Evolutionary conservation across 768 basidiomycete genomes (phyloP).

Genomic region (Termitomyces sp.): DNA sequence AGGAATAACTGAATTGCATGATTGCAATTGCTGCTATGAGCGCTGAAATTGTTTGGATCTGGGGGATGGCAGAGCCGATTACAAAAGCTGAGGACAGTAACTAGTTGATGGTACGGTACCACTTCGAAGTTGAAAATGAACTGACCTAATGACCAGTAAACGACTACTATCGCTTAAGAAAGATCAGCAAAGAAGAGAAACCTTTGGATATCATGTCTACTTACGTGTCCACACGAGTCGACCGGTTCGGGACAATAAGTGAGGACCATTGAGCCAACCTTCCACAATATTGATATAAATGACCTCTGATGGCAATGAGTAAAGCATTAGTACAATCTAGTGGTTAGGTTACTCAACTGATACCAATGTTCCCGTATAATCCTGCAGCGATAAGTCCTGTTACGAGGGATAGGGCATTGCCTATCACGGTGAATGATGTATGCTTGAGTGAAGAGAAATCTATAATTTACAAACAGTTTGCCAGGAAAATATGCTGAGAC

Average conservation of each 20-base stretch:
- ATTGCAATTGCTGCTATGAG: conserved; percentile 58
- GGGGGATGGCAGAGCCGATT: conserved; percentile 58
- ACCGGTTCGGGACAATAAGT: conserved; percentile 40
- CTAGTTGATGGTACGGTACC: background rate
- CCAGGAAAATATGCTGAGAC: conserved; percentile 42
- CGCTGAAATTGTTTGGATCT: conserved; percentile 51
- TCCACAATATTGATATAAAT: conserved; percentile 53
- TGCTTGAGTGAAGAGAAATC: background rate
- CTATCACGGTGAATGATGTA: conserved; percentile 14
- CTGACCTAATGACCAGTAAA: conserved; percentile 40
- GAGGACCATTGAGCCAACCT: conserved; percentile 47
- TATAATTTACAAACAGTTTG: conserved; percentile 41
- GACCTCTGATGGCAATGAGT: conserved; percentile 33
- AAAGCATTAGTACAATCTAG: background rate
- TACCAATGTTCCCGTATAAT: conserved; percentile 61
- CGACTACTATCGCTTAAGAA: conserved; percentile 28
- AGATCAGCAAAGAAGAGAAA: conserved; percentile 7
- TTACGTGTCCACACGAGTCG: conserved; percentile 42
- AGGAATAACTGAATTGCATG: conserved; percentile 58
- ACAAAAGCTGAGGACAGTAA: conserved; percentile 37
- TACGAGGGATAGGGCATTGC: conserved; percentile 45
- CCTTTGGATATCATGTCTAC: conserved; percentile 3
- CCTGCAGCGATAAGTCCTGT: conserved; percentile 60
- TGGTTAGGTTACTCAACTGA: conserved; percentile 32
- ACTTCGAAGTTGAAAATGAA: background rate